Evolutionary conservation across 1,284 basidiomycete species (phyloP).

Genomic region (Gymnopus androsaceus): DNA sequence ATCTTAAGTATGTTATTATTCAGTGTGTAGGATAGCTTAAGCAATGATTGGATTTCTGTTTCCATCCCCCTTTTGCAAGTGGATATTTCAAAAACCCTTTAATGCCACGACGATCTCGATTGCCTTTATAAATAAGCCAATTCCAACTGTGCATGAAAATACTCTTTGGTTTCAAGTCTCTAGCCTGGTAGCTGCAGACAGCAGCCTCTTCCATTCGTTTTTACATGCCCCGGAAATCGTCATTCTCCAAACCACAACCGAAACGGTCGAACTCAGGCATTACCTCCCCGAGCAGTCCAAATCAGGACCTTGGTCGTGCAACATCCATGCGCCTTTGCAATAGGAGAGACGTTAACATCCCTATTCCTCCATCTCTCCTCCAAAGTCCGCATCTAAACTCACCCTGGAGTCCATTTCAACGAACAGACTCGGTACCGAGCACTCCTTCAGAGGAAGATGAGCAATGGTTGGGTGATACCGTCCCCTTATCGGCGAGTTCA

Average conservation of each 20-base stretch:
- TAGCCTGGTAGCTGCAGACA: too few species aligned
- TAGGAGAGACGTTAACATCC: constrained; percentile 34
- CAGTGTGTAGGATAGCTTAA: constrained; percentile 7
- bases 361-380: constrained; percentile 58
- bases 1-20: constrained; percentile 19
- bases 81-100: not conserved
- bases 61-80: not conserved
- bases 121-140: not conserved
- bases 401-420: constrained; percentile 49
- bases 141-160: not conserved
- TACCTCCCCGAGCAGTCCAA: not conserved
- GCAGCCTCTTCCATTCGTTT: not conserved
- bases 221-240: not conserved
- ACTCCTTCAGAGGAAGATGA: constrained; percentile 52
- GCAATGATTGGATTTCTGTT: not conserved
- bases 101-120: not conserved
- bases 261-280: not conserved
- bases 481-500: constrained; percentile 37
- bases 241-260: not conserved
- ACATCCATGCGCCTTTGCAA: constrained; percentile 17
- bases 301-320: constrained; percentile 1
- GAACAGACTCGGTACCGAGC: constrained; percentile 31
- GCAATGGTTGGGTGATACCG: constrained; percentile 61
- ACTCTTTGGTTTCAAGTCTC: too few species aligned
- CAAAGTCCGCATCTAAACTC: constrained; percentile 55